Base-by-base conservation (phyloP, 2,329 filamentous ascomycete genomes). In the Ophiostoma novo-ulmi region DNA sequence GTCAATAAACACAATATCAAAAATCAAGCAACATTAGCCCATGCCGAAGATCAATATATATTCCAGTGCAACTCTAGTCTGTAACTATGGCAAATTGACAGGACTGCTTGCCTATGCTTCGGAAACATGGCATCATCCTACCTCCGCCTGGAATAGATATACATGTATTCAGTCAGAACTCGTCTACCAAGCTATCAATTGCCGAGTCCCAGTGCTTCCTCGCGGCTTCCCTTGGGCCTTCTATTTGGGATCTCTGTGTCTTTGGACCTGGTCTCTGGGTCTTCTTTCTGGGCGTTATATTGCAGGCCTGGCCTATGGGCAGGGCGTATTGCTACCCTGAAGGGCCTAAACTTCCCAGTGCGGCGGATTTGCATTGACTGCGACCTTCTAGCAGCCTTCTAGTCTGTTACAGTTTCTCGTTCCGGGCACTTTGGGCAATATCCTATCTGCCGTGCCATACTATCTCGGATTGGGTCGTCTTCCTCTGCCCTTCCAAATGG, bases 151-250 rank as follows among this genome's bases (percentile, higher is more conserved):
- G 31, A 31, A 31, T 31, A 17, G 20, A 48, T 48, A 20, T 5
- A 17, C 26, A 48, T n/a, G 58, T 39, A 35, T 31, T 48, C 26
- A 48, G 44, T 55, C 67, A 68, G 7, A 38, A 36, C 48, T 69
- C 39, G 39, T 13, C 58, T 63, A 31, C 58, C 58, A 63, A 22
- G 22, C 26, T 31, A 26, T 13, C 22, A 63, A 35, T 36, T 63
- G 58, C 58, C 58, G 58, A 26, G 26, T 36, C 26, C 26, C 58
- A 63, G 68, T 39, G 68, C 58, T 64, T 39, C 64, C 52, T 14
- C 20, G 67, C n/a, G 5, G 22, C 44, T 48, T 48, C 44, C 14
- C 52, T 44, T 22, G 13, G 55, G n/a, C 44, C 44, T 48, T n/a
- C 3, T 38, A 10, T 41, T n/a, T 6, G 38, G 44, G n/a, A 39